These are phyloP conservation scores for Yamagishiella unicocca DNA, from an alignment of 139 green algal genomes.

Conservation along the genomic window DNA sequence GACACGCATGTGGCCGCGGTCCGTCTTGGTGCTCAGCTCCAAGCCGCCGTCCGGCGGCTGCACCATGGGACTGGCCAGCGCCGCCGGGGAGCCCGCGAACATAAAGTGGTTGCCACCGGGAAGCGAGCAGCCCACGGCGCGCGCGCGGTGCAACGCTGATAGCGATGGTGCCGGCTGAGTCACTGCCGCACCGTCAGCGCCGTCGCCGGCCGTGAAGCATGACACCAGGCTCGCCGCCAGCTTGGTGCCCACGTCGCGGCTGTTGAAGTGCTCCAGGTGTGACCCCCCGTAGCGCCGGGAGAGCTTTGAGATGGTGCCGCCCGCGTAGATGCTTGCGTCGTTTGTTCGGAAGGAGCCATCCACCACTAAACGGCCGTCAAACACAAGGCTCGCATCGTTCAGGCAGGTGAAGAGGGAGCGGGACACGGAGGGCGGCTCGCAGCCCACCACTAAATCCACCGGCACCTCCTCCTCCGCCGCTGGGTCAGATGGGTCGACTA, in stretches of 20 bases:
- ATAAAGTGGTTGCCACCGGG: constrained; percentile 63
- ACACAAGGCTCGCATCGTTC: constrained; percentile 70
- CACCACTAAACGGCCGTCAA: constrained; percentile 80
- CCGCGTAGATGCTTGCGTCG: constrained; percentile 71
- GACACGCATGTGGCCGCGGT: constrained; percentile 51
- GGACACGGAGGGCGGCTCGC: constrained; percentile 47
- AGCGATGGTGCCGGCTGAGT: neutral
- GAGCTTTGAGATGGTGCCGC: constrained; percentile 71
- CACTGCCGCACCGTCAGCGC: neutral
- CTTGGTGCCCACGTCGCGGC: constrained; percentile 57
- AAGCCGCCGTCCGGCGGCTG: constrained; percentile 45
- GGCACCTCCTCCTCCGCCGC: neutral
- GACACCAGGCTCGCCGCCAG: constrained; percentile 53
- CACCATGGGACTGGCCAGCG: constrained; percentile 42
- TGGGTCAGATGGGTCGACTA: constrained; percentile 41
- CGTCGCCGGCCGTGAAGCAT: neutral
- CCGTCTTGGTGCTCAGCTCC: constrained; percentile 50
- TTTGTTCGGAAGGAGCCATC: constrained; percentile 73
- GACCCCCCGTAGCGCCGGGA: constrained; percentile 62
- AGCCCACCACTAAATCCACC: constrained; percentile 72
- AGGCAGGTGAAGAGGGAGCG: constrained; percentile 64
- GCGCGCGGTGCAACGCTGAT: constrained; percentile 18
- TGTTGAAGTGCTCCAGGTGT: constrained; percentile 70
- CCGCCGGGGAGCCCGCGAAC: constrained; percentile 55
- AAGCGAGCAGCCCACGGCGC: constrained; percentile 60